Conservation (phyloP, 2,329 filamentous ascomycete species). For the Aspergillus oerlinghausenensis region DNA sequence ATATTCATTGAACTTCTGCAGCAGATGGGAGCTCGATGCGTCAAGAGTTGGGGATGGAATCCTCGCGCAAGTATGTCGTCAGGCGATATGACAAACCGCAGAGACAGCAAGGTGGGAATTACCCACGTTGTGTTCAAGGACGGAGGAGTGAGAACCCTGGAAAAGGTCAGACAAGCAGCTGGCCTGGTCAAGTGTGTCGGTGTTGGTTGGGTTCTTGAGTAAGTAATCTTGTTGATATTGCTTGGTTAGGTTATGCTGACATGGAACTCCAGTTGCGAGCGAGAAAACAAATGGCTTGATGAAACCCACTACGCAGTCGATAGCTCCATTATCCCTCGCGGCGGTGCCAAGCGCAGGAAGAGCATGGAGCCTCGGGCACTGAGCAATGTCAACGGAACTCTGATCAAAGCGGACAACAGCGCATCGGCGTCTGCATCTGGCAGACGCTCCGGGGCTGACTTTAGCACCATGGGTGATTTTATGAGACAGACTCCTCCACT, state of each 20-base stretch:
- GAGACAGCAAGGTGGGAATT: conserved; percentile 60
- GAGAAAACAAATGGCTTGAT: conserved; percentile 71
- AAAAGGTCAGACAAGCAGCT: conserved; percentile 69
- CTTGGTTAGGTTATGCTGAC: conserved; percentile 10
- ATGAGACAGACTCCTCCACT: conserved; percentile 31
- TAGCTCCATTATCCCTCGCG: conserved; percentile 61
- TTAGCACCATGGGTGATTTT: conserved; percentile 29
- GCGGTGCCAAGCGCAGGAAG: conserved; percentile 68
- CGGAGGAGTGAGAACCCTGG: conserved; percentile 71
- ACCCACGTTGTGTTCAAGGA: conserved; percentile 92
- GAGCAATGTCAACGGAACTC: conserved; percentile 62
- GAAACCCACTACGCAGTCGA: conserved; percentile 67
- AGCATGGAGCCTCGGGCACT: conserved; percentile 74
- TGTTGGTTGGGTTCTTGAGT: conserved; percentile 85
- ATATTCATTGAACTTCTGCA: conserved; percentile 75
- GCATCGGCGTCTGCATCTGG: conserved; percentile 21
- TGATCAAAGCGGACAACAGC: conserved; percentile 42
- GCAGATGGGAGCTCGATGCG: conserved; percentile 76
- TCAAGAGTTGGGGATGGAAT: conserved; percentile 73
- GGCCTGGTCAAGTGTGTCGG: conserved; percentile 81
- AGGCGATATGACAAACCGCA: conserved; percentile 27
- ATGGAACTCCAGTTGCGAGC: conserved; percentile 58
- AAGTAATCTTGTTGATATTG: conserved; percentile 39
- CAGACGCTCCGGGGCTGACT: conserved; percentile 25
- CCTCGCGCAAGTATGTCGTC: conserved; percentile 44